phyloP scores from a whole-genome alignment of 352 stramenopile genomes.

The Thraustochytrium striatum region DNA sequence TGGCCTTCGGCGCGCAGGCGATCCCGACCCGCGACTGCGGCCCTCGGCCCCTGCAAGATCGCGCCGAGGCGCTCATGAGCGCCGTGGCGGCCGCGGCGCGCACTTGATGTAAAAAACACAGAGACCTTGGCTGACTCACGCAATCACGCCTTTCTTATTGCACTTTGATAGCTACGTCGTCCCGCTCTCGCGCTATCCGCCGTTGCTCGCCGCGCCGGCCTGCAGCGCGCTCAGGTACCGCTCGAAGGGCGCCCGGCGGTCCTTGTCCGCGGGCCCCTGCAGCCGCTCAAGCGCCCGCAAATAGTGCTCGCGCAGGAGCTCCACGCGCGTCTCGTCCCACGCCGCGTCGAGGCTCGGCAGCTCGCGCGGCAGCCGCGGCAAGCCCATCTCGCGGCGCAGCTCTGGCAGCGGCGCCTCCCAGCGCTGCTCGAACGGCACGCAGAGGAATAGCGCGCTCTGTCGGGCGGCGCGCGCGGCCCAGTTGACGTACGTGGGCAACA shows the following conservation, averaged over 20 bases:
- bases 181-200: too few relatives aligned
- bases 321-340: background rate
- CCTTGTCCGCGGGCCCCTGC: background rate
- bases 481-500: slow-evolving; percentile 81
- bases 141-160: too few relatives aligned
- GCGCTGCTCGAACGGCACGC: slow-evolving; percentile 49
- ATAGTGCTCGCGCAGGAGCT: slow-evolving; percentile 37
- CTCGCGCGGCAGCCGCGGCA: background rate
- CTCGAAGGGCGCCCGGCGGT: slow-evolving; percentile 10
- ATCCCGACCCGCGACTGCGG: too few relatives aligned
- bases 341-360: slow-evolving; percentile 25
- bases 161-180: too few relatives aligned
- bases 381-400: background rate
- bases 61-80: too few relatives aligned
- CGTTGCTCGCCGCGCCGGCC: too few relatives aligned
- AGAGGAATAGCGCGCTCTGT: slow-evolving; percentile 60
- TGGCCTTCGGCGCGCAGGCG: too few relatives aligned
- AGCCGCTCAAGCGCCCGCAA: slow-evolving; percentile 3
- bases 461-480: slow-evolving; percentile 78
- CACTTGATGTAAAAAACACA: too few relatives aligned
- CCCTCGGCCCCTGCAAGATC: too few relatives aligned
- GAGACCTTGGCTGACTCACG: too few relatives aligned
- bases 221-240: slow-evolving; percentile 9
- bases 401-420: slow-evolving; percentile 29
- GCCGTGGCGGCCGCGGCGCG: too few relatives aligned